These are phyloP conservation scores for Pythium aquatile DNA, from an alignment of 352 stramenopile species.

Conservation along the genomic window DNA sequence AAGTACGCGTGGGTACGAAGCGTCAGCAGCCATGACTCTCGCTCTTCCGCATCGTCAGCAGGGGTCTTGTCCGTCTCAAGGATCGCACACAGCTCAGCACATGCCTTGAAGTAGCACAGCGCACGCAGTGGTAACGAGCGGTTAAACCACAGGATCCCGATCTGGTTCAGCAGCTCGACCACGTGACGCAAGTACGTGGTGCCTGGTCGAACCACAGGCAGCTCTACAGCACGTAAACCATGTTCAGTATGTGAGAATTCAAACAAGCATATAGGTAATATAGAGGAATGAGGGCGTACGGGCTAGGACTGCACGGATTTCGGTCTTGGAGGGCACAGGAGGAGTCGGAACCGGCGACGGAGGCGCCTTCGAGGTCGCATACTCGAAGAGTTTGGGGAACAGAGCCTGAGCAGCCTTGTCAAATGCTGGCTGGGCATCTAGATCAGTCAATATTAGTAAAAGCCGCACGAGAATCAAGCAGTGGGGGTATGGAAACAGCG, in stretches of 20 bases:
- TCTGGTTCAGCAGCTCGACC: constrained; percentile 55
- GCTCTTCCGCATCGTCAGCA: constrained; percentile 13
- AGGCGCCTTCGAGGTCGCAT: constrained; percentile 21
- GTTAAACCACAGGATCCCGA: constrained; percentile 71
- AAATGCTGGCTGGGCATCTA: constrained; percentile 59
- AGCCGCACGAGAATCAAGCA: not conserved
- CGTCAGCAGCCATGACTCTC: constrained; percentile 12
- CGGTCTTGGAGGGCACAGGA: constrained; percentile 3
- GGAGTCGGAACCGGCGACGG: not conserved
- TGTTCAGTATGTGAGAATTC: not conserved
- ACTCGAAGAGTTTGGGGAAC: constrained; percentile 41
- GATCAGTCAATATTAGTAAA: constrained; percentile 3
- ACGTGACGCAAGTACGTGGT: constrained; percentile 4
- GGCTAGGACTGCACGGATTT: constrained; percentile 13
- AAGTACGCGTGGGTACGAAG: constrained; percentile 57
- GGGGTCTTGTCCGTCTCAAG: not conserved
- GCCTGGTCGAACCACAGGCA: constrained; percentile 8
- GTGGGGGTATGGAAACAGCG: not conserved
- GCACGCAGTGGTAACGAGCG: constrained; percentile 41
- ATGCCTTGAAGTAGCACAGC: constrained; percentile 56
- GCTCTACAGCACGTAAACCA: not conserved
- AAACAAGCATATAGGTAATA: not conserved
- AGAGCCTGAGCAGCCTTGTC: constrained; percentile 41
- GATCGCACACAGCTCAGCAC: constrained; percentile 24
- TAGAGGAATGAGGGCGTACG: not conserved